A percentile compares a stretch with the other conserved stretches of the same genome.
phyloP scores from a whole-genome alignment of 2,329 filamentous ascomycete species.

The Fusarium camptoceras region DNA sequence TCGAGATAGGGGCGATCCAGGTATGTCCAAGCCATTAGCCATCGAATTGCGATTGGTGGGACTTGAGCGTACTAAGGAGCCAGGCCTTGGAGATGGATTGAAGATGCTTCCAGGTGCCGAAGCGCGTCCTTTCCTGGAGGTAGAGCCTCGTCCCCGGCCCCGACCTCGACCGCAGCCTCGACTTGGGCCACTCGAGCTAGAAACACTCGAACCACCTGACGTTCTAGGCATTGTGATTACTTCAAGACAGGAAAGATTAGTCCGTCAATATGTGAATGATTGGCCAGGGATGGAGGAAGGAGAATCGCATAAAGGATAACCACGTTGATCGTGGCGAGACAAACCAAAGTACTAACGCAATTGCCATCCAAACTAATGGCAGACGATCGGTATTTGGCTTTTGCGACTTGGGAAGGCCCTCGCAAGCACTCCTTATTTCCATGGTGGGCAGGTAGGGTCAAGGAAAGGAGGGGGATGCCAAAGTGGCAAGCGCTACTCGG shows the following conservation, averaged over 20 bases:
- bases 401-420: background rate
- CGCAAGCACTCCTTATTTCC: background rate
- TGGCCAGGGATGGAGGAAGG: background rate
- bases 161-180: background rate
- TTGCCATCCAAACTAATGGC: background rate
- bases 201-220: slow-evolving; percentile 10
- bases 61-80: background rate
- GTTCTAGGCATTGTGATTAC: slow-evolving; percentile 25
- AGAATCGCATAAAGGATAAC: background rate
- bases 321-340: background rate
- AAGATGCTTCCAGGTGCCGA: slow-evolving; percentile 2
- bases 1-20: background rate
- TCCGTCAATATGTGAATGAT: background rate
- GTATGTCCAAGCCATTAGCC: background rate
- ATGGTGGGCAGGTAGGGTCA: background rate
- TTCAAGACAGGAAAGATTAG: background rate
- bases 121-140: slow-evolving; percentile 3
- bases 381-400: background rate
- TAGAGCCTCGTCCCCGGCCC: slow-evolving; percentile 15
- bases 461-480: background rate
- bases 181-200: slow-evolving; percentile 15
- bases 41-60: background rate
- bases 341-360: background rate
- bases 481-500: background rate
- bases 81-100: slow-evolving; percentile 17